A percentile compares a stretch with the other conserved stretches of the same genome.
Conservation (phyloP, 2,329 filamentous ascomycete species). For the Orbilia ellipsospora region DNA sequence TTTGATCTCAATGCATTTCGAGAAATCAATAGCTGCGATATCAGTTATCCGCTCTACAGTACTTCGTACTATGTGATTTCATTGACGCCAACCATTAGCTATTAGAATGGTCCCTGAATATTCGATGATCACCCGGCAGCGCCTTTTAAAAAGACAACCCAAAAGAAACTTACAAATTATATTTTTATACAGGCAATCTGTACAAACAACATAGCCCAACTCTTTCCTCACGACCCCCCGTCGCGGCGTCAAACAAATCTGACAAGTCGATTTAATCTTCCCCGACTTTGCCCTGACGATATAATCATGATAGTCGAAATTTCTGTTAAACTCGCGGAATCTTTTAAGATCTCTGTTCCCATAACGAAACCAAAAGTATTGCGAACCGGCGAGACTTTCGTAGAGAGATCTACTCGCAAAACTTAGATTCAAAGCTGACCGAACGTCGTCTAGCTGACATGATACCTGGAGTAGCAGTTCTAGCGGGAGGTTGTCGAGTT, state of each 20-base stretch:
- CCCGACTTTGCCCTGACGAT: conserved; percentile 14
- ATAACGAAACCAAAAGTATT: conserved; percentile 43
- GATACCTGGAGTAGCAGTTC: conserved; percentile 37
- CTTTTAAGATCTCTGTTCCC: conserved; percentile 4
- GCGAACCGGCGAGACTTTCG: conserved; percentile 11
- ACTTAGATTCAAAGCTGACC: conserved; percentile 13
- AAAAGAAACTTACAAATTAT: conserved; percentile 8
- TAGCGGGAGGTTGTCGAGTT: conserved; percentile 20
- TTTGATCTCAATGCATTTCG: too few relatives aligned
- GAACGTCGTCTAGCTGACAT: conserved; percentile 17
- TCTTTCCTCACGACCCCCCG: background rate
- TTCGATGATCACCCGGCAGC: too few relatives aligned
- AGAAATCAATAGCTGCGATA: too few relatives aligned
- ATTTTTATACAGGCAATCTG: conserved; percentile 24
- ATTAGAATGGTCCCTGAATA: too few relatives aligned
- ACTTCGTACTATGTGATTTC: too few relatives aligned
- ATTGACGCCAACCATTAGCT: too few relatives aligned
- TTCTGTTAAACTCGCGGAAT: conserved; percentile 27
- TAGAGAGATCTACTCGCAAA: conserved; percentile 6
- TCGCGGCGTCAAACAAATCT: conserved; percentile 27
- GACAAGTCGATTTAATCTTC: conserved; percentile 22
- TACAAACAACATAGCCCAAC: conserved; percentile 19
- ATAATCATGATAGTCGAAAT: conserved; percentile 33
- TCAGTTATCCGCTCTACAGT: too few relatives aligned
- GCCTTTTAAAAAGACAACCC: background rate